Evolutionary conservation across 345 rosid genomes (phyloP).

Genomic region (Garcia nutans): DNA sequence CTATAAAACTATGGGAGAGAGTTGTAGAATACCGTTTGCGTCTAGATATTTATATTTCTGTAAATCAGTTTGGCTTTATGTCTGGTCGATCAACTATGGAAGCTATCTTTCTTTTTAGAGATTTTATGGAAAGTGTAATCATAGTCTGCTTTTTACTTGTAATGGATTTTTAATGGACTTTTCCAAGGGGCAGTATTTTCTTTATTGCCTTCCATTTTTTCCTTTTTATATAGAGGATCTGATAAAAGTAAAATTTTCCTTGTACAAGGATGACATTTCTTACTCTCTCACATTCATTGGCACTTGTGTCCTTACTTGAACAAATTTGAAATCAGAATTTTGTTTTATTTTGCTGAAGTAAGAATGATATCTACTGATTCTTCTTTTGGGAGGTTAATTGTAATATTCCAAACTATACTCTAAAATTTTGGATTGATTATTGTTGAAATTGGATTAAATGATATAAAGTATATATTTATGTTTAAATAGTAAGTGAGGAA

Average conservation of each 20-base stretch:
- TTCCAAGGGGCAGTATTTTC: not conserved
- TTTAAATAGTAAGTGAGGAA: too few species aligned
- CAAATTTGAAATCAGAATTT: not conserved
- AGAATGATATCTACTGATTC: not conserved
- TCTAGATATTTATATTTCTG: too few species aligned
- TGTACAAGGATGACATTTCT: not conserved
- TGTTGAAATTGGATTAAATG: too few species aligned
- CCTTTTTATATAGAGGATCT: not conserved
- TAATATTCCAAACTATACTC: too few species aligned
- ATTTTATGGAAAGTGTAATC: not conserved
- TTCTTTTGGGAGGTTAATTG: not conserved
- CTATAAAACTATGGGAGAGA: too few species aligned
- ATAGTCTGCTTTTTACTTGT: not conserved
- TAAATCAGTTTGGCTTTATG: too few species aligned
- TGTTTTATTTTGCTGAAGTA: not conserved
- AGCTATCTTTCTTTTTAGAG: too few species aligned
- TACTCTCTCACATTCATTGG: not conserved
- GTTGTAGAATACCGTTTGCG: too few species aligned
- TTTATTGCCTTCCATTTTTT: not conserved
- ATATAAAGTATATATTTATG: too few species aligned
- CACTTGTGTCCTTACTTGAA: not conserved
- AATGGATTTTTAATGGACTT: not conserved
- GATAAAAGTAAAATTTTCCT: not conserved
- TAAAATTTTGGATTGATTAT: too few species aligned
- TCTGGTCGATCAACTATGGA: too few species aligned